phyloP scores from a whole-genome alignment of 805 yeast genomes.

The Pichia insulana region DNA sequence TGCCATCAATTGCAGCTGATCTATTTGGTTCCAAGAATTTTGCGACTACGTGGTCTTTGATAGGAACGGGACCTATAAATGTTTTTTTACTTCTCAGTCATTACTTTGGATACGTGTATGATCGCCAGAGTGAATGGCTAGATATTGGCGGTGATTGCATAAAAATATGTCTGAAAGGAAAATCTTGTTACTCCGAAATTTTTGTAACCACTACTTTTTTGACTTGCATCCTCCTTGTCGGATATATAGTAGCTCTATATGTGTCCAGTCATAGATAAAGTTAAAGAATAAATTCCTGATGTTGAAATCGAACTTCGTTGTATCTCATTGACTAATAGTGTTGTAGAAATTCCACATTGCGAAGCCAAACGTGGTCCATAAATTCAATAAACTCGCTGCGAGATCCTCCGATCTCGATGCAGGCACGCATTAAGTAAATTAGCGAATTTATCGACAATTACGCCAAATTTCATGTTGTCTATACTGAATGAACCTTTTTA shows the following conservation, averaged over 20 bases:
- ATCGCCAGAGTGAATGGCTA: slow-evolving; percentile 32
- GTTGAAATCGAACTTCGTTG: too few species aligned
- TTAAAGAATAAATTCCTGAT: background rate
- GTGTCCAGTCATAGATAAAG: background rate
- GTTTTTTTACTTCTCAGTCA: slow-evolving; percentile 46
- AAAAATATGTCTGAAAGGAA: slow-evolving; percentile 35
- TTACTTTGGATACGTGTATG: slow-evolving; percentile 48
- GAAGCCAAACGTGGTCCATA: too few species aligned
- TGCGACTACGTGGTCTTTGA: slow-evolving; percentile 69
- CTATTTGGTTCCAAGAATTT: slow-evolving; percentile 58
- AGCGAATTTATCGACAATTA: too few species aligned
- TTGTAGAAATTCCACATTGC: too few species aligned
- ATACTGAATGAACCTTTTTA: too few species aligned
- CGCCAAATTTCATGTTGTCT: too few species aligned
- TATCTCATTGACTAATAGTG: too few species aligned
- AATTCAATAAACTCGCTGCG: too few species aligned
- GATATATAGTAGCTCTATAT: slow-evolving; percentile 11
- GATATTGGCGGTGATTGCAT: slow-evolving; percentile 25
- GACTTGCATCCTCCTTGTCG: slow-evolving; percentile 21
- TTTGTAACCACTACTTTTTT: slow-evolving; percentile 33
- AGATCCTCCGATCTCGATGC: too few species aligned
- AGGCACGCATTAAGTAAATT: too few species aligned
- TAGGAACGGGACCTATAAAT: slow-evolving; percentile 61
- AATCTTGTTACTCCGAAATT: slow-evolving; percentile 40
- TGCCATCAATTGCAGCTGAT: slow-evolving; percentile 71